phyloP scores from a whole-genome alignment of 2,329 filamentous ascomycete genomes.

The Clarireedia monteithiana region DNA sequence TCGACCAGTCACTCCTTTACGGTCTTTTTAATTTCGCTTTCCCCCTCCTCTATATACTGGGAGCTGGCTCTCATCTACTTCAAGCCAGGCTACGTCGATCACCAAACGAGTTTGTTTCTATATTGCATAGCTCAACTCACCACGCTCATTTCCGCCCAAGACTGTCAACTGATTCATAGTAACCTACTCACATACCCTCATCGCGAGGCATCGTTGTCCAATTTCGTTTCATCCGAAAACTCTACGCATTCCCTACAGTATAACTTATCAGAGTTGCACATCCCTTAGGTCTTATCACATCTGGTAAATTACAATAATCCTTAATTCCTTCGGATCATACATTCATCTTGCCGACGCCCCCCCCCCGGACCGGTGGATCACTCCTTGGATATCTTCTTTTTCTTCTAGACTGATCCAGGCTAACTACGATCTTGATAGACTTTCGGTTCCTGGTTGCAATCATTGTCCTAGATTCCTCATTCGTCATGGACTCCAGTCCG shows the following conservation, averaged over 20 bases:
- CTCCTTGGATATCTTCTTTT: constrained; percentile 12
- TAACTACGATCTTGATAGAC: constrained; percentile 28
- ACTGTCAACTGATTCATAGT: constrained; percentile 25
- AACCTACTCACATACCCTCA: constrained; percentile 32
- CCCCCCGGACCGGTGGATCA: constrained; percentile 19
- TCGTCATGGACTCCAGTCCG: constrained; percentile 44
- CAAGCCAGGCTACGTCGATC: constrained; percentile 31
- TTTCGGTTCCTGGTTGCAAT: constrained; percentile 18
- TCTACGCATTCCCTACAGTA: constrained; percentile 34
- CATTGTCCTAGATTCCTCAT: constrained; percentile 23
- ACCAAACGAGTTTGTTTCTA: constrained; percentile 37
- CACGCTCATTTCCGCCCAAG: constrained; percentile 32
- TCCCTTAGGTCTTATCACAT: constrained; percentile 25
- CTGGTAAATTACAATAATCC: constrained; percentile 24
- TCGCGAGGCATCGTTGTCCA: constrained; percentile 33
- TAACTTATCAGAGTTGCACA: constrained; percentile 31
- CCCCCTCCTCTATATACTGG: constrained; percentile 40
- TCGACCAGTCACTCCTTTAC: constrained; percentile 46
- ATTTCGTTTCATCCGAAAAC: constrained; percentile 30
- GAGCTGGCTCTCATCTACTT: constrained; percentile 49
- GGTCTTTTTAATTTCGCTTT: constrained; percentile 35
- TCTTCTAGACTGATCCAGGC: constrained; percentile 20
- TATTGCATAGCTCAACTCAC: constrained; percentile 34
- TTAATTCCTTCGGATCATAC: constrained; percentile 11
- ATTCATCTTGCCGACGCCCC: constrained; percentile 7